These are phyloP conservation scores for Pelargonium cotyledonis DNA, from an alignment of 441 rosid species.

Conservation along the genomic window DNA sequence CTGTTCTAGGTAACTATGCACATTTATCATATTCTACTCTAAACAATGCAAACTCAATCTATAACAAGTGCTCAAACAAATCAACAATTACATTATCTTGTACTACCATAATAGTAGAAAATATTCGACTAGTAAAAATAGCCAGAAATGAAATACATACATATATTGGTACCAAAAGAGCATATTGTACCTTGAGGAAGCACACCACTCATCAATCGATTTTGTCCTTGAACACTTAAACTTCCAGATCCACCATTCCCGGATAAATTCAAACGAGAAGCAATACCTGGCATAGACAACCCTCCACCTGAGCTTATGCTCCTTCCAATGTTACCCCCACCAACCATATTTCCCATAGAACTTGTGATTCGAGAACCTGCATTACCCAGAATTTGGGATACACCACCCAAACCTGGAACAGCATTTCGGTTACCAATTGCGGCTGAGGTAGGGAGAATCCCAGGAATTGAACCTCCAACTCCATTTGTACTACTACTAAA, in stretches of 20 bases:
- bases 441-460: slow-evolving; percentile 82
- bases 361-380: slow-evolving; percentile 76
- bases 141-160: background rate
- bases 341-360: slow-evolving; percentile 89
- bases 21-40: background rate
- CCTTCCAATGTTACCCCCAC: slow-evolving; percentile 81
- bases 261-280: slow-evolving; percentile 68
- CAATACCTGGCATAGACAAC: slow-evolving; percentile 70
- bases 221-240: slow-evolving; percentile 77
- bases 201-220: slow-evolving; percentile 72
- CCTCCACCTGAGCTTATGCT: slow-evolving; percentile 74
- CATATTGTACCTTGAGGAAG: slow-evolving; percentile 73
- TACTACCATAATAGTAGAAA: background rate
- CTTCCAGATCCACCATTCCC: slow-evolving; percentile 77
- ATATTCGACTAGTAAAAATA: background rate
- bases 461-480: slow-evolving; percentile 84
- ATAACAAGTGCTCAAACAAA: background rate
- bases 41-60: background rate
- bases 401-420: slow-evolving; percentile 74
- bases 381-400: slow-evolving; percentile 79
- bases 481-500: slow-evolving; percentile 63
- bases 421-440: slow-evolving; percentile 61
- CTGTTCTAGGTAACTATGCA: background rate
- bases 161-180: background rate
- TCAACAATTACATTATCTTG: background rate